phyloP scores from a whole-genome alignment of 257 asterid species.

The Henckelia pumila region DNA sequence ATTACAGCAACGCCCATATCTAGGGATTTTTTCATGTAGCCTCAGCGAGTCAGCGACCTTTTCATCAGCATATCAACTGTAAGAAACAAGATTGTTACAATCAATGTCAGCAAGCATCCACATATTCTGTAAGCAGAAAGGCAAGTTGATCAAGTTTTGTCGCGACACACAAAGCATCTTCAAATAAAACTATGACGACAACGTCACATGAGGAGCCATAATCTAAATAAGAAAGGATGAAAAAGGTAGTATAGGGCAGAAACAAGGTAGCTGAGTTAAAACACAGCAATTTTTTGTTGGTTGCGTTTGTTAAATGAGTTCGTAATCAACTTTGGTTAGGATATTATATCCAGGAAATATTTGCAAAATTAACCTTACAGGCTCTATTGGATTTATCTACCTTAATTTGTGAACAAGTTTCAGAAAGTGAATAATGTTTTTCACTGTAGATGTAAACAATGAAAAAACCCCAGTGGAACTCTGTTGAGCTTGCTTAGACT shows the following conservation, averaged over 20 bases:
- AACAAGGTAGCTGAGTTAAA: neutral
- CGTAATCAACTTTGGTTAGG: too few species aligned
- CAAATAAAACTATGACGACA: neutral
- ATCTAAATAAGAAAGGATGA: neutral
- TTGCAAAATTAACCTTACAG: too few species aligned
- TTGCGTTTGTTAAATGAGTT: too few species aligned
- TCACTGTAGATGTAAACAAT: too few species aligned
- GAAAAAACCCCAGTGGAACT: too few species aligned
- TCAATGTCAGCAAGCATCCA: neutral
- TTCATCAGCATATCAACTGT: slow-evolving; percentile 39
- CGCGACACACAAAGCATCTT: neutral
- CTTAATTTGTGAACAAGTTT: too few species aligned
- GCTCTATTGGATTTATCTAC: too few species aligned
- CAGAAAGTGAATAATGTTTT: too few species aligned
- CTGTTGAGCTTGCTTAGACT: too few species aligned
- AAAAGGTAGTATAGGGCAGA: neutral
- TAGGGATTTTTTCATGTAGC: slow-evolving; percentile 20
- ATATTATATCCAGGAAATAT: too few species aligned
- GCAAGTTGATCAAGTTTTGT: neutral
- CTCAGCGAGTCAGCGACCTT: slow-evolving; percentile 30
- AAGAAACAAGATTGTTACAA: slow-evolving; percentile 8
- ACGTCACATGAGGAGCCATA: neutral
- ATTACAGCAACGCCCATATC: slow-evolving; percentile 23
- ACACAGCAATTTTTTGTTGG: neutral
- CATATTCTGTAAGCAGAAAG: neutral